Evolutionary conservation across 148 eudicot species (phyloP), one percentile per base, ranked within the genome.

Genomic region (Polygonum maritimum): DNA sequence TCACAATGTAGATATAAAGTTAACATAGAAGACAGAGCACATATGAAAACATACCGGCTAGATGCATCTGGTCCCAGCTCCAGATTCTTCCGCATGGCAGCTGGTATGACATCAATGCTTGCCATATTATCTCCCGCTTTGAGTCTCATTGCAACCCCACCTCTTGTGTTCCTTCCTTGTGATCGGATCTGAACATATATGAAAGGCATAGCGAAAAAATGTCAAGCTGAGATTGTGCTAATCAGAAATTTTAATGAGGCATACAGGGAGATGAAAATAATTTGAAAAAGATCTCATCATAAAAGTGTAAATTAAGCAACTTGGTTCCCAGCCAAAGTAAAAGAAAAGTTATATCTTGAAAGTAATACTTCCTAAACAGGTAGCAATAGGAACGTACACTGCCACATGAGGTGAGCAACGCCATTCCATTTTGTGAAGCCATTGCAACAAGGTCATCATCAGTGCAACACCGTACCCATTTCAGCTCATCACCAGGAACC

Each of bases 371-470:
- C 55, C 55, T 14, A 51, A 16, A 51, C 55, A 16, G 6, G 16
- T 51, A 51, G 55, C 16, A 51, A 3, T 16, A 48, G 73, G 58
- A 79, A 82, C 97, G 86, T 84, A 92, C 98, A 76, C 18, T 86
- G 38, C 83, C 90, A 78, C 97, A 85, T 57, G 96, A 88, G 75
- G 86, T 87, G 76, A 96, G 86, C 74, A 89, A 84, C 73, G 91
- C 97, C 90, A 85, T 81, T 71, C 99, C 99, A 81, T 88, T 89
- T 26, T 92, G 94, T 74, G 99, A 96, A 79, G 97, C 99, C 97
- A 96, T 92, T 45, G 97, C 99, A 78, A 96, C 92, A 84, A 85
- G 86, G 73, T 96, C 98, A 82, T 91, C 90, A 75, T 89, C 88
- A 41, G 91, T 78, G 83, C 99, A 96, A 78, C 84, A 81, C 69